Evolutionary conservation across 1,139 yeast species (phyloP), one percentile per base, ranked within the genome.

Genomic region (Pichia sp.): DNA sequence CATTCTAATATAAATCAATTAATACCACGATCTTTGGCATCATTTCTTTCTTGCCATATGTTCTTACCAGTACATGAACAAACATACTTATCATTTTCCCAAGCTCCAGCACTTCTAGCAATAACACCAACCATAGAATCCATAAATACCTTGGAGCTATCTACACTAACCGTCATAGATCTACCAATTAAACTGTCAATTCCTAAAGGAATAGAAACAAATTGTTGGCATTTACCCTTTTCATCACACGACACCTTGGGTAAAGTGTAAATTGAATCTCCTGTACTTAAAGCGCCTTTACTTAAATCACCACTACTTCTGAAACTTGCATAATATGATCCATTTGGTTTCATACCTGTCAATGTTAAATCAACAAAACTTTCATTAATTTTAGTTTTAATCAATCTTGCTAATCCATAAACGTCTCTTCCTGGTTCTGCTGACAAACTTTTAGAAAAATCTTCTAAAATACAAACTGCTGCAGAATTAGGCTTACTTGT

Each of bases 61-160:
- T 96, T 87, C 69, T 89, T 87, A 10, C 98, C 98, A 27, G 94
- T 80, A 62, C 98, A 92, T 37, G 94, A 82, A 65, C 98, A 92
- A 1, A 92, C 95, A 52, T 82, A 80, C 65, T 92, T 92, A 58
- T 84, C 86, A 64, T 92, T 92, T 60, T 92, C 96, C 97, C 97
- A 92, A 20, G 81, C 85, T 11, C 98, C 98, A 1, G 98, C 97
- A 57, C 95, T 84, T 59, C 97, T 76, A 2, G 97, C 97, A 61
- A 92, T 79, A 28, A 92, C 95, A 25, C 97, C 97, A 41, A 78
- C 86, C 41, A 81, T 69, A 6, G 82, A 75, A 45, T 70, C 74
- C 4, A 61, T 46, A 36, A 68, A 55, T 3, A 72, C 68, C 32
- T 57, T 50, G 12, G 60, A 59, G 33, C 70, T 69, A 40, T 68